Evolutionary conservation across 768 basidiomycete species (phyloP).

Genomic region (Rickenella mellea): DNA sequence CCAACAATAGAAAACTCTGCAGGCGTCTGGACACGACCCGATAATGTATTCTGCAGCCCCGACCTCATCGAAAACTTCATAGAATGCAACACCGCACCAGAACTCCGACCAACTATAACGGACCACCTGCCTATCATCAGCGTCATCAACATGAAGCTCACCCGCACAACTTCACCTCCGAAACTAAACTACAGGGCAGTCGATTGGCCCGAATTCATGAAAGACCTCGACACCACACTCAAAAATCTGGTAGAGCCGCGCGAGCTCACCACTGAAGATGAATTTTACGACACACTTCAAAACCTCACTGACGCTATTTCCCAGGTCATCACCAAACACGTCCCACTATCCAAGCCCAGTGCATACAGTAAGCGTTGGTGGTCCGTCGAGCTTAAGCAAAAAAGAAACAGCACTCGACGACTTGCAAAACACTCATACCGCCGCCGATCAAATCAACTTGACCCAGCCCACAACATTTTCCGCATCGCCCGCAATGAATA

Average conservation of each 20-base stretch:
- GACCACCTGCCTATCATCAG: not conserved
- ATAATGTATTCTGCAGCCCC: not conserved
- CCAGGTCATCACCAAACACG: not conserved
- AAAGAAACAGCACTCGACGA: not conserved
- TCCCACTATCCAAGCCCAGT: not conserved
- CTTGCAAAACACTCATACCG: not conserved
- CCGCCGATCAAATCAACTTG: not conserved
- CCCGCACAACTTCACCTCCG: not conserved
- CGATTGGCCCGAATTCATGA: not conserved
- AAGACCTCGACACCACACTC: not conserved
- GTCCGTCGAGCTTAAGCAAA: not conserved
- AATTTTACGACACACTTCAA: not conserved
- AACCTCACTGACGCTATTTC: not conserved
- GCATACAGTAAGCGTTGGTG: not conserved
- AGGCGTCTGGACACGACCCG: not conserved
- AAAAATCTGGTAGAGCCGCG: not conserved
- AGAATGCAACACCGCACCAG: not conserved
- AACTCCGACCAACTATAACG: not conserved
- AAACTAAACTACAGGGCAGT: not conserved
- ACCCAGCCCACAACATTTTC: not conserved
- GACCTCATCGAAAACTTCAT: not conserved
- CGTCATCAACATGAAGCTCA: not conserved
- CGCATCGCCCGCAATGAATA: slow-evolving; percentile 5
- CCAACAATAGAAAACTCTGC: not conserved
- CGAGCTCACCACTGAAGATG: not conserved